A percentile compares a stretch with the other conserved stretches of the same genome.
phyloP scores from a whole-genome alignment of 1,284 basidiomycete species.

The Trichosporon inkin region DNA sequence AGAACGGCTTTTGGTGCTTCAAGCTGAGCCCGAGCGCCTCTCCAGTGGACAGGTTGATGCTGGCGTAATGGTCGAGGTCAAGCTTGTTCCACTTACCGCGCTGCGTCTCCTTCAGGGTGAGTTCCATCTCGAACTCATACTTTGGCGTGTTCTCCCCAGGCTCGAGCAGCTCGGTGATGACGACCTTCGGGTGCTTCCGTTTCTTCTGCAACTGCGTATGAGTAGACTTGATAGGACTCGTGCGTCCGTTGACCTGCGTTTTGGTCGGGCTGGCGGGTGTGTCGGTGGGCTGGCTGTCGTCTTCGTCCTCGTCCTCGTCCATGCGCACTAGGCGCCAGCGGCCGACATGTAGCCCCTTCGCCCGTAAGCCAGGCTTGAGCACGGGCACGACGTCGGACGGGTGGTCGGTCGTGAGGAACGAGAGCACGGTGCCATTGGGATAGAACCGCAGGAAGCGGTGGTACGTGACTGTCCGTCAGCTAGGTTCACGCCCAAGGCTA shows the following conservation, averaged over 20 bases:
- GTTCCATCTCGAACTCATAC: conserved; percentile 81
- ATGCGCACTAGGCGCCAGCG: conserved; percentile 41
- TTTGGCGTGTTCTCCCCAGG: conserved; percentile 51
- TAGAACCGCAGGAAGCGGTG: conserved; percentile 71
- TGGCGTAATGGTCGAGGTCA: conserved; percentile 69
- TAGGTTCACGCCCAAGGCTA: background rate
- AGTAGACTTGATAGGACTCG: background rate
- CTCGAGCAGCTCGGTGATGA: conserved; percentile 44
- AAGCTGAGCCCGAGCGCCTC: conserved; percentile 67
- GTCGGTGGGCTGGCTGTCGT: background rate
- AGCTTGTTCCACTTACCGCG: conserved; percentile 83
- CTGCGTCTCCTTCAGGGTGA: conserved; percentile 70
- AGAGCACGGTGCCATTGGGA: conserved; percentile 78
- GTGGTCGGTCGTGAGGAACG: conserved; percentile 74
- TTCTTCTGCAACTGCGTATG: background rate
- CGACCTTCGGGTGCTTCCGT: conserved; percentile 18
- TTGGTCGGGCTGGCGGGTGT: background rate
- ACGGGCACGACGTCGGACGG: conserved; percentile 73
- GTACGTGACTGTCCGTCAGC: conserved; percentile 44
- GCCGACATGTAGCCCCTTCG: conserved; percentile 61
- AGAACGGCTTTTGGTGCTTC: conserved; percentile 81
- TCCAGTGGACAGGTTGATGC: conserved; percentile 67
- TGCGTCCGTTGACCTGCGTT: background rate
- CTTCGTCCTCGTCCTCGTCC: conserved; percentile 10
- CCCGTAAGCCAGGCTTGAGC: conserved; percentile 68